These are phyloP conservation scores for Monilinia aucupariae DNA, from an alignment of 2,329 filamentous ascomycete species.

Conservation along the genomic window DNA sequence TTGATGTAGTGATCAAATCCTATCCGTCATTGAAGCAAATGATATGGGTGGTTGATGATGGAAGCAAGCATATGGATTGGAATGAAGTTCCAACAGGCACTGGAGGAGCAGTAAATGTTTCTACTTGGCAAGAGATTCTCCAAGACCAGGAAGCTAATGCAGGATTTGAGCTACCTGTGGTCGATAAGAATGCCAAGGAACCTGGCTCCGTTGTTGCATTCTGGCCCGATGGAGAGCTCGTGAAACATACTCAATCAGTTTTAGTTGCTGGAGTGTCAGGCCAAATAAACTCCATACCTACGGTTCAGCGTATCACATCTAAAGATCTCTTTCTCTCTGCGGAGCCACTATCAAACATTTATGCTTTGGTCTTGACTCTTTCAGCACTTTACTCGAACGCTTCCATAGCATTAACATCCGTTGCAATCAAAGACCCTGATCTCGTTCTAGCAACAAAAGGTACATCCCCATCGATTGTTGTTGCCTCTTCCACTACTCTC, in stretches of 20 bases:
- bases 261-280: conserved; percentile 81
- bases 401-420: conserved; percentile 82
- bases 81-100: conserved; percentile 77
- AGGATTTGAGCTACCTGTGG: conserved; percentile 58
- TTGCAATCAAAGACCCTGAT: conserved; percentile 67
- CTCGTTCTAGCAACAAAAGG: conserved; percentile 67
- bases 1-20: conserved; percentile 63
- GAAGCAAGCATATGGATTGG: conserved; percentile 92
- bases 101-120: conserved; percentile 68
- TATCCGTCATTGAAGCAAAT: conserved; percentile 70
- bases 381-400: conserved; percentile 79
- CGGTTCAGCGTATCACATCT: conserved; percentile 64
- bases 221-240: conserved; percentile 64
- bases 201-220: conserved; percentile 58
- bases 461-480: conserved; percentile 74
- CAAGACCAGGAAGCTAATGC: conserved; percentile 58
- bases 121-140: conserved; percentile 90
- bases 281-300: conserved; percentile 70
- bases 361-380: conserved; percentile 74
- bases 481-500: conserved; percentile 70
- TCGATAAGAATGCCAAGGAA: conserved; percentile 47
- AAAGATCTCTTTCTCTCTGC: conserved; percentile 81
- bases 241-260: conserved; percentile 77
- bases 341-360: conserved; percentile 72
- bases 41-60: conserved; percentile 89